phyloP scores from a whole-genome alignment of 2,329 filamentous ascomycete species.

The Penicillium hesseltinei region DNA sequence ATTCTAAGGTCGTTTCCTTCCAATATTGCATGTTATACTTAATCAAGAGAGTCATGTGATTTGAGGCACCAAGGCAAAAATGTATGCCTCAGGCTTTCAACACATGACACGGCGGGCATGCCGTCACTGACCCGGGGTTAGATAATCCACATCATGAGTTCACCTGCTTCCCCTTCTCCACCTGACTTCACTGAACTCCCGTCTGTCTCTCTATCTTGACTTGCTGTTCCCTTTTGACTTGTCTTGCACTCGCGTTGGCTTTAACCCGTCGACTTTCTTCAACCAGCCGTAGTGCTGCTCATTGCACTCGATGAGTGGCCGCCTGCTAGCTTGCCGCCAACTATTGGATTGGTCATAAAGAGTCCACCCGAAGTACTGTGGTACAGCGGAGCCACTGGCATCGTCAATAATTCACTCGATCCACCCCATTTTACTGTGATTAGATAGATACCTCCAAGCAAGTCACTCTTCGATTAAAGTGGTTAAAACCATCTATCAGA shows the following conservation, averaged over 20 bases:
- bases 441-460: neutral
- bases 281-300: constrained; percentile 21
- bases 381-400: constrained; percentile 18
- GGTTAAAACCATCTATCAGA: constrained; percentile 16
- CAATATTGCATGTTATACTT: neutral
- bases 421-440: neutral
- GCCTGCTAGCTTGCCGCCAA: constrained; percentile 28
- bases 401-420: constrained; percentile 14
- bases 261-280: constrained; percentile 9
- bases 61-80: neutral
- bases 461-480: neutral
- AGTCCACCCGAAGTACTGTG: constrained; percentile 17
- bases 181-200: constrained; percentile 9
- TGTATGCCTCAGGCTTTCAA: constrained; percentile 3
- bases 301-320: constrained; percentile 36
- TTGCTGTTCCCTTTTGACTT: constrained; percentile 4
- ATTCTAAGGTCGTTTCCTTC: neutral
- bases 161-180: constrained; percentile 24
- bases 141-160: constrained; percentile 20
- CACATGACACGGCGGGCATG: constrained; percentile 14
- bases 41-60: neutral
- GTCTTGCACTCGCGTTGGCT: constrained; percentile 10
- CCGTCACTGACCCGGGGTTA: constrained; percentile 16
- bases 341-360: constrained; percentile 36
- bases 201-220: constrained; percentile 6